A percentile compares a stretch with the other conserved stretches of the same genome.
phyloP scores from a whole-genome alignment of 257 asterid genomes.

The Rubia yunnanensis region DNA sequence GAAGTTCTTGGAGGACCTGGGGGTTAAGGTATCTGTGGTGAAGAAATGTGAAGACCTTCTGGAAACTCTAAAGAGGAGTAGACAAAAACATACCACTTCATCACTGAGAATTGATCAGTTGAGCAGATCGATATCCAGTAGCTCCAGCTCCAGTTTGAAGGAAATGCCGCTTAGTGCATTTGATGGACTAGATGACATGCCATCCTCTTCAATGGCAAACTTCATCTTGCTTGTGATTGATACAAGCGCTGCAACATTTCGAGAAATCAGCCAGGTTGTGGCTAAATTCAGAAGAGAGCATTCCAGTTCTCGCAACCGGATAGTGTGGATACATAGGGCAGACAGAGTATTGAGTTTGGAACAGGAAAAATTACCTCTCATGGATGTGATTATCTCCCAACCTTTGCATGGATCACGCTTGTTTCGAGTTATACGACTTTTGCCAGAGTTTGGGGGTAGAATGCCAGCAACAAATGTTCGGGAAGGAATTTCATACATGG shows the following conservation, averaged over 20 bases:
- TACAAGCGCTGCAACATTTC: conserved; percentile 31
- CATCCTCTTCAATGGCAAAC: conserved; percentile 8
- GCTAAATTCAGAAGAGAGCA: conserved; percentile 18
- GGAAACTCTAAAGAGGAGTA: conserved; percentile 30
- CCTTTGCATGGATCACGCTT: conserved; percentile 81
- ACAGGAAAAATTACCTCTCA: conserved; percentile 36
- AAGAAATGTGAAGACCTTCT: conserved; percentile 40
- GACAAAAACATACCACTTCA: conserved; percentile 17
- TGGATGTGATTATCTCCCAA: conserved; percentile 43
- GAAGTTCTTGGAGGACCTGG: conserved; percentile 39
- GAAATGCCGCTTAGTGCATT: conserved; percentile 40
- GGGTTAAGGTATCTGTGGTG: conserved; percentile 40
- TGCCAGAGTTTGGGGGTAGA: conserved; percentile 50
- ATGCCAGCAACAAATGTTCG: background rate
- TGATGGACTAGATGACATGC: conserved; percentile 29
- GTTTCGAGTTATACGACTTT: conserved; percentile 28
- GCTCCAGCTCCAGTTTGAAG: conserved; percentile 32
- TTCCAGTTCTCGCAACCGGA: conserved; percentile 22
- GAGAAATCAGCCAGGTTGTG: conserved; percentile 34
- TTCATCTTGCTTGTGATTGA: conserved; percentile 47
- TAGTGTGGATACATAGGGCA: conserved; percentile 55
- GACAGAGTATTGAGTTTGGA: conserved; percentile 29
- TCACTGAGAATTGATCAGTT: conserved; percentile 6
- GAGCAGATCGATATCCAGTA: conserved; percentile 7
- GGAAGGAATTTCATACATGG: background rate